phyloP scores from a whole-genome alignment of 768 basidiomycete species.

The Hemileccinum rubropunctum region DNA sequence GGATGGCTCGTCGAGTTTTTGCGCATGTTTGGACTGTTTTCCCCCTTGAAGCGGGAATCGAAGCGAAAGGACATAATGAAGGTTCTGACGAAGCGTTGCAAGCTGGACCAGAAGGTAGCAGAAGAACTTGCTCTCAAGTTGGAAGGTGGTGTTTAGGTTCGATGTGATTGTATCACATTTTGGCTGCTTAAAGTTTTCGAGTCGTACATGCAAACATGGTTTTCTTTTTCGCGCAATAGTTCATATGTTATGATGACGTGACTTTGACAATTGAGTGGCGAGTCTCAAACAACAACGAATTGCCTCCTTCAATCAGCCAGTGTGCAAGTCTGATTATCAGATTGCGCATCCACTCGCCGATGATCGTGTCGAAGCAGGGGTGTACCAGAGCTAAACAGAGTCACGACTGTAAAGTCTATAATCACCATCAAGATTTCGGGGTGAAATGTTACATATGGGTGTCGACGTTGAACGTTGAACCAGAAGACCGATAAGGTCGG shows the following conservation, averaged over 20 bases:
- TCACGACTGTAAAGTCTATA: too few relatives aligned
- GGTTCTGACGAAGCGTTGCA: conserved; percentile 30
- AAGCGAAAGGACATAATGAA: conserved; percentile 25
- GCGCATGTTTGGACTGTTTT: conserved; percentile 23
- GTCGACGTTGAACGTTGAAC: too few relatives aligned
- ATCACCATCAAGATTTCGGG: not conserved
- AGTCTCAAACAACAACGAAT: not conserved
- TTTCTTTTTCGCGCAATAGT: not conserved
- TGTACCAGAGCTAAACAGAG: too few relatives aligned
- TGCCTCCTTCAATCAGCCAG: too few relatives aligned
- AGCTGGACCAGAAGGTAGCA: conserved; percentile 17
- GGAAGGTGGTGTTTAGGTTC: not conserved
- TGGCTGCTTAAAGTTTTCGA: not conserved
- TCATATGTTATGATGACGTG: not conserved
- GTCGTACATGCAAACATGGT: conserved; percentile 7
- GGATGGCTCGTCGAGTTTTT: conserved; percentile 25
- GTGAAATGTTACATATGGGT: too few relatives aligned
- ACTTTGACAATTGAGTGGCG: not conserved
- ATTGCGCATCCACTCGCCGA: too few relatives aligned
- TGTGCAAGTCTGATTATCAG: too few relatives aligned
- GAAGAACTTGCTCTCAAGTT: conserved; percentile 21
- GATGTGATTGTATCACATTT: not conserved
- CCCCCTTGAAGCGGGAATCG: conserved; percentile 18
- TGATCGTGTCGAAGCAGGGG: too few relatives aligned
- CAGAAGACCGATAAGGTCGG: too few relatives aligned